Base-by-base conservation (phyloP, 2,329 filamentous ascomycete species). In the Pseudocercospora crystallina region DNA sequence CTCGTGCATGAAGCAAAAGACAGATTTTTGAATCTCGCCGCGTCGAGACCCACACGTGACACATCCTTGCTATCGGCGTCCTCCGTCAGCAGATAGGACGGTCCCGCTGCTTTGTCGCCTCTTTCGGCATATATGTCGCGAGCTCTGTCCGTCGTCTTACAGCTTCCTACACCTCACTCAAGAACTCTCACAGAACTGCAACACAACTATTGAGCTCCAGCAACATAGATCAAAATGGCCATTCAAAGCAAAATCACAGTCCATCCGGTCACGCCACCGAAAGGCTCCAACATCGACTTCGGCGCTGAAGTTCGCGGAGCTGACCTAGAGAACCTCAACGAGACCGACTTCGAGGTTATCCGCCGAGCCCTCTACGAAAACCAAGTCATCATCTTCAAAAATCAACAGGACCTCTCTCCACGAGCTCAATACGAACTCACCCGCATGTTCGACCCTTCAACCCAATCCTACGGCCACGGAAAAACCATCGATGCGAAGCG, bases 371-470 rank as follows among this genome's bases (percentile, higher is more conserved):
- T 90, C 4, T 90, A 87, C 74, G 76, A 71, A 10, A 73, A 87
- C 63, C 84, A 87, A 54, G 80, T 90, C 11, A 74, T 90, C 9
- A 77, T 90, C 26, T 80, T 91, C 72, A 89, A 86, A 67, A 75
- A 81, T 64, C 86, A 90, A 65, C 64, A 73, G 37, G 74, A 80
- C 36, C 73, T 85, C 17, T 80, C 84, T 0, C 84, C 88, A 1
- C 82, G 80, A 63, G 84, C 86, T 7, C 87, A 91, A 65, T 91
- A 84, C 63, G 81, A 86, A 57, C 76, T 91, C 35, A 91, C 87
- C 2, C 82, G 80, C 43, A 80, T 81, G 48, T 91, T 91, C 69
- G 88, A 91, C 61, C 86, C 87, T 0, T 63, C 74, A 5, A 77
- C 78, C 1, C 76, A 77, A 11, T 79, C 78, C 11, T 91, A 91